Conservation (phyloP, 1,284 basidiomycete genomes). For the Ceratobasidium theobromae region DNA sequence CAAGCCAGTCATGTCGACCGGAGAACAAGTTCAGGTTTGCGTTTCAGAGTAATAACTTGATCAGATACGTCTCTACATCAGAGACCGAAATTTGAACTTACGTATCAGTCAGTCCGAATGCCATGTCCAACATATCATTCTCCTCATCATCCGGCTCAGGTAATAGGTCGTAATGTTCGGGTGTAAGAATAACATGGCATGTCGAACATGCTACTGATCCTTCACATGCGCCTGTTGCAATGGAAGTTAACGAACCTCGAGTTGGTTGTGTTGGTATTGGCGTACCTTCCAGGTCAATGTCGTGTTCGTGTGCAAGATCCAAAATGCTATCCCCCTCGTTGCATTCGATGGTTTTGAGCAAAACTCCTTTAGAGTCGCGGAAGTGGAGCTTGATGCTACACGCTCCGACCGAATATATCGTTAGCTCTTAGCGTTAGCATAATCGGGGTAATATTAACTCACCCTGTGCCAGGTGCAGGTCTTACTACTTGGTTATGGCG, state of each 20-base stretch:
- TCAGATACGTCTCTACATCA: too few species aligned
- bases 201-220: slow-evolving; percentile 97
- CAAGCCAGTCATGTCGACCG: too few species aligned
- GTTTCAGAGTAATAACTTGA: too few species aligned
- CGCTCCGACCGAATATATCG: background rate
- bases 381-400: slow-evolving; percentile 85
- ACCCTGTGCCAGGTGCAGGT: slow-evolving; percentile 67
- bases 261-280: background rate
- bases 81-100: slow-evolving; percentile 47
- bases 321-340: slow-evolving; percentile 94
- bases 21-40: background rate
- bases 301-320: slow-evolving; percentile 91
- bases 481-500: slow-evolving; percentile 54
- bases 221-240: slow-evolving; percentile 89
- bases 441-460: slow-evolving; percentile 38
- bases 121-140: slow-evolving; percentile 98
- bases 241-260: slow-evolving; percentile 27
- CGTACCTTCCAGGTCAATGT: slow-evolving; percentile 95
- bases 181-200: slow-evolving; percentile 90
- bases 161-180: slow-evolving; percentile 79
- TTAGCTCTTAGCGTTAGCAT: background rate
- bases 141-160: slow-evolving; percentile 96
- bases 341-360: slow-evolving; percentile 85
- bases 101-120: slow-evolving; percentile 95
- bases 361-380: slow-evolving; percentile 81